Evolutionary conservation across 1,284 basidiomycete species (phyloP), one percentile per base, ranked within the genome.

Genomic region (Somion occarium): DNA sequence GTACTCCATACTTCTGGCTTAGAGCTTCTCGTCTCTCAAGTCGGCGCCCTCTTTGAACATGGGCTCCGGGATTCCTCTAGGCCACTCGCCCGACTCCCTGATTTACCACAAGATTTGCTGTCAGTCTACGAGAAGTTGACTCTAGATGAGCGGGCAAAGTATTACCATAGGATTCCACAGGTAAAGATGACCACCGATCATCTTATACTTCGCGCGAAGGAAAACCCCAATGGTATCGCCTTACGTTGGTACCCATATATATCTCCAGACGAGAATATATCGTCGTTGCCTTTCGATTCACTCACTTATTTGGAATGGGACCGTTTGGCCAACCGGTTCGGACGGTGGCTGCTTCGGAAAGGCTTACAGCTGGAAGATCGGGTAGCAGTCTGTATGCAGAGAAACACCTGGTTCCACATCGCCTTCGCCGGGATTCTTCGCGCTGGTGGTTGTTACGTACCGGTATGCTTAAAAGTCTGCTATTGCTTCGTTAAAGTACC

Each of bases 361-460:
- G 72, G 75, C 2, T 56, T 78, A n/a, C 49, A 66, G 44, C 59
- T 53, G 12, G 74, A 74, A 51, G 73, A 75, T 44, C 69, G 71
- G 12, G 72, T 80, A 2, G 74, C 74, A n/a, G 63, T 80, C 44
- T 80, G 75, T 52, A 71, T 76, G 64, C 60, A 69, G 46, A 70
- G 78, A 18, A 67, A 76, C 44, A 56, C 72, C 20, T 54, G 66
- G 48, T 80, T 76, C 54, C 73, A 79, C 44, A 59, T 73, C 20
- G 68, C 71, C 7, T 66, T 77, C 53, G 67, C 77, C 43, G 78
- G 73, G 7, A 70, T 79, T 30, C 67, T 78, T 52, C 75, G 73
- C 44, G 73, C 76, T 30, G 78, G 79, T 37, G 77, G 72, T 37
- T 79, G 78, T 48, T 80, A 80, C 59, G 78, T 79, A 46, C 75